These are phyloP conservation scores for Syzygium oleosum DNA, from an alignment of 345 rosid genomes.

Conservation along the genomic window DNA sequence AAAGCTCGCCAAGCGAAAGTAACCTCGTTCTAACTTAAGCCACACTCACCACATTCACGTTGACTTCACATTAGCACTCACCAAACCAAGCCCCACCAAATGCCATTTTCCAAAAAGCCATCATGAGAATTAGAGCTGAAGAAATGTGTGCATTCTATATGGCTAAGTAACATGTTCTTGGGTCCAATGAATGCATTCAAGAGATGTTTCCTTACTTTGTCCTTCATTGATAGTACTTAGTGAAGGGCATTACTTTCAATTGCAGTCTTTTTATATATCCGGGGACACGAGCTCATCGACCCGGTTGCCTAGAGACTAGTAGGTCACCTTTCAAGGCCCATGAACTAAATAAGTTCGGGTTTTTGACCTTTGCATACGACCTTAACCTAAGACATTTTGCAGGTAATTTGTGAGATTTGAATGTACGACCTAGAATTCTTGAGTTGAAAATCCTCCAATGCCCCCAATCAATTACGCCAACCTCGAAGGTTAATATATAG, in stretches of 20 bases:
- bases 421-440: not conserved
- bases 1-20: not conserved
- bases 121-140: not conserved
- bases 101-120: not conserved
- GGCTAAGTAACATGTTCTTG: not conserved
- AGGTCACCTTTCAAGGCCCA: not conserved
- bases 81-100: not conserved
- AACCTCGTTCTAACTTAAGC: not conserved
- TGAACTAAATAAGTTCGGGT: not conserved
- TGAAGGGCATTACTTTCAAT: not conserved
- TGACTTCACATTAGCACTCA: not conserved
- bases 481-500: not conserved
- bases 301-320: not conserved
- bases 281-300: not conserved
- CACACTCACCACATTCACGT: not conserved
- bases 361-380: not conserved
- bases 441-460: not conserved
- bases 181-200: not conserved
- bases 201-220: not conserved
- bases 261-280: not conserved
- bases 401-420: not conserved
- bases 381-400: not conserved
- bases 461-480: not conserved
- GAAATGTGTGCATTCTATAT: not conserved
- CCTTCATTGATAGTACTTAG: not conserved